Conservation (phyloP, 2,329 filamentous ascomycete species). For the Parasarocladium wereldwijsianum region DNA sequence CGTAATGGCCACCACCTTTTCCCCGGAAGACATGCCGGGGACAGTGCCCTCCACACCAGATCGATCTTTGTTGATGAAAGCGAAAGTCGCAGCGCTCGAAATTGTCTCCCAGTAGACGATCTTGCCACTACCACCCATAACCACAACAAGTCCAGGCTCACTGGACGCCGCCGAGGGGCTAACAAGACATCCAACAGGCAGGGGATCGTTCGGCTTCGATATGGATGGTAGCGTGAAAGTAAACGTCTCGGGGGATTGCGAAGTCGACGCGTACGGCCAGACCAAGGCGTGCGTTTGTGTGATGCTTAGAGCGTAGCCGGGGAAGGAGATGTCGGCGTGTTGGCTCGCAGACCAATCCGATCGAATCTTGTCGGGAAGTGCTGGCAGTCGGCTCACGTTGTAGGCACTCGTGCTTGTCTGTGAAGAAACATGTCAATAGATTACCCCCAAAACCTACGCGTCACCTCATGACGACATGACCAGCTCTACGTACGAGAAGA, state of each 20-base stretch:
- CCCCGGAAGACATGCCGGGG: conserved; percentile 61
- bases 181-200: conserved; percentile 74
- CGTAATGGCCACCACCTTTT: conserved; percentile 62
- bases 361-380: conserved; percentile 64
- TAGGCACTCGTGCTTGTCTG: conserved; percentile 78
- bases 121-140: conserved; percentile 72
- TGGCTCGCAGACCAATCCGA: conserved; percentile 46
- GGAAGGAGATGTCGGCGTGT: conserved; percentile 49
- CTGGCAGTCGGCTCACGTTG: conserved; percentile 69
- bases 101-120: conserved; percentile 94
- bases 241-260: conserved; percentile 60
- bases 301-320: conserved; percentile 64
- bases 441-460: too few species aligned
- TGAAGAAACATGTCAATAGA: conserved; percentile 6
- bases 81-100: conserved; percentile 71
- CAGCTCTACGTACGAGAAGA: conserved; percentile 39
- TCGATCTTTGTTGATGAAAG: conserved; percentile 68
- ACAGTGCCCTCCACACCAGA: conserved; percentile 65
- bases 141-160: conserved; percentile 73
- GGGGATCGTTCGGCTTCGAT: conserved; percentile 50
- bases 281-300: conserved; percentile 73
- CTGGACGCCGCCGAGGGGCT: conserved; percentile 62
- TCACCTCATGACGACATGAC: not conserved
- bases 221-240: conserved; percentile 66
- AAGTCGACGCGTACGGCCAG: conserved; percentile 71